Conservation (phyloP, 2,329 filamentous ascomycete species). For the Claviceps purpurea region DNA sequence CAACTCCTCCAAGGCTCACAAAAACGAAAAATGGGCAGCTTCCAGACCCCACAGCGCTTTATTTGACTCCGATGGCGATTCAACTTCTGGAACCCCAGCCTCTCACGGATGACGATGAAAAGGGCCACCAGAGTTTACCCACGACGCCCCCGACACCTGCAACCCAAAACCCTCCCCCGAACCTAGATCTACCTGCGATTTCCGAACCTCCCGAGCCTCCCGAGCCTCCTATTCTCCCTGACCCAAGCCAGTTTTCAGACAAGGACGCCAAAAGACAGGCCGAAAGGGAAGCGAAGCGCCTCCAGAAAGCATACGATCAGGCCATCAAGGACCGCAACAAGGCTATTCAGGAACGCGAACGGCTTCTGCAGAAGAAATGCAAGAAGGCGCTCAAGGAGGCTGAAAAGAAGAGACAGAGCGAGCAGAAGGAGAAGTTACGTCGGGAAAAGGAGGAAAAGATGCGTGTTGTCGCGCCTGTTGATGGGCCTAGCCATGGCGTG, state of each 20-base stretch:
- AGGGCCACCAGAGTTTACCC: not conserved
- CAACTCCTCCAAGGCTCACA: not conserved
- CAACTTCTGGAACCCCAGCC: constrained; percentile 26
- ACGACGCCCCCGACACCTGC: not conserved
- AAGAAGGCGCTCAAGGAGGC: constrained; percentile 21
- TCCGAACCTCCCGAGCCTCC: constrained; percentile 43
- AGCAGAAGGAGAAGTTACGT: constrained; percentile 24
- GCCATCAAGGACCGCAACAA: constrained; percentile 54
- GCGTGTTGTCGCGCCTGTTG: not conserved
- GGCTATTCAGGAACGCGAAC: constrained; percentile 43
- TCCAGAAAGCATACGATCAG: constrained; percentile 51
- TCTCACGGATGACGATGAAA: constrained; percentile 9
- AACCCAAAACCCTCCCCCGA: not conserved
- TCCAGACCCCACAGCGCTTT: too few relatives aligned
- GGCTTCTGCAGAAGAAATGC: constrained; percentile 28
- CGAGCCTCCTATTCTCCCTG: constrained; percentile 28
- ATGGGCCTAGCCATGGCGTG: too few relatives aligned
- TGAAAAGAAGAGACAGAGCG: constrained; percentile 27
- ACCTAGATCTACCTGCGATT: constrained; percentile 26
- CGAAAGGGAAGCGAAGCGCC: constrained; percentile 52
- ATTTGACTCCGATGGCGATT: constrained; percentile 9
- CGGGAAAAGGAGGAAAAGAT: constrained; percentile 12
- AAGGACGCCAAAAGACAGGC: constrained; percentile 54
- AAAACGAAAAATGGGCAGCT: not conserved
- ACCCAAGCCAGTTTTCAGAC: constrained; percentile 46